Conservation (phyloP, 1,139 yeast genomes). For the Blastobotrys aristatus region DNA sequence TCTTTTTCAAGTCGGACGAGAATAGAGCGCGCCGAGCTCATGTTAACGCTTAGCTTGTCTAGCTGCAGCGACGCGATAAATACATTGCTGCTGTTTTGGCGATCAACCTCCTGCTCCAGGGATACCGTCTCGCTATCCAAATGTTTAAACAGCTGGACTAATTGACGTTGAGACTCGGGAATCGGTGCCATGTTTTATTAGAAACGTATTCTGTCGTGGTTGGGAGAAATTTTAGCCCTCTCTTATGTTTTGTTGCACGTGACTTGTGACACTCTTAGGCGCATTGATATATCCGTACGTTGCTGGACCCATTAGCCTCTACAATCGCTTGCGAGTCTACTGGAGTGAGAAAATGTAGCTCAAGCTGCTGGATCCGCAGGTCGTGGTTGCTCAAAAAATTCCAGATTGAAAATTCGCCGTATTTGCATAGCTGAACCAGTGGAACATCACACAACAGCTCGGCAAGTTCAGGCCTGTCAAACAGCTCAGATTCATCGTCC, state of each 20-base stretch:
- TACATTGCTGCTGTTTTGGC: constrained; percentile 13
- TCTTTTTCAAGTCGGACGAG: constrained; percentile 17
- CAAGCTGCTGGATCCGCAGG: background rate
- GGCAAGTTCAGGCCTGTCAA: background rate
- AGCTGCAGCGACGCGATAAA: constrained; percentile 23
- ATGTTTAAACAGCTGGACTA: constrained; percentile 11
- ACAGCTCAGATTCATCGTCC: background rate
- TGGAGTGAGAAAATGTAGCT: background rate
- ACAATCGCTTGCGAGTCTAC: background rate
- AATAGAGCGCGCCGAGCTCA: constrained; percentile 25
- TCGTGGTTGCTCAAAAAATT: background rate
- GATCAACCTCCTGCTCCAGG: constrained; percentile 5
- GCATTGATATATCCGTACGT: no score
- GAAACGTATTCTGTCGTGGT: no score
- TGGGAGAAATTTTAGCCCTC: no score
- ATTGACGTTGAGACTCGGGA: constrained; percentile 5
- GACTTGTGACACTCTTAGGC: no score
- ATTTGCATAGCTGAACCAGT: background rate
- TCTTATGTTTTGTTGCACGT: no score
- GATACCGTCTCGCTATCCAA: constrained; percentile 9
- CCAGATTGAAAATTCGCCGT: background rate
- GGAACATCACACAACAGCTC: background rate
- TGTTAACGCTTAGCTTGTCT: constrained; percentile 22
- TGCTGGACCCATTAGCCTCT: no score
- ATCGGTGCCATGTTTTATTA: background rate